Conservation (phyloP, 768 basidiomycete species). For the Rubroboletus satanas region DNA sequence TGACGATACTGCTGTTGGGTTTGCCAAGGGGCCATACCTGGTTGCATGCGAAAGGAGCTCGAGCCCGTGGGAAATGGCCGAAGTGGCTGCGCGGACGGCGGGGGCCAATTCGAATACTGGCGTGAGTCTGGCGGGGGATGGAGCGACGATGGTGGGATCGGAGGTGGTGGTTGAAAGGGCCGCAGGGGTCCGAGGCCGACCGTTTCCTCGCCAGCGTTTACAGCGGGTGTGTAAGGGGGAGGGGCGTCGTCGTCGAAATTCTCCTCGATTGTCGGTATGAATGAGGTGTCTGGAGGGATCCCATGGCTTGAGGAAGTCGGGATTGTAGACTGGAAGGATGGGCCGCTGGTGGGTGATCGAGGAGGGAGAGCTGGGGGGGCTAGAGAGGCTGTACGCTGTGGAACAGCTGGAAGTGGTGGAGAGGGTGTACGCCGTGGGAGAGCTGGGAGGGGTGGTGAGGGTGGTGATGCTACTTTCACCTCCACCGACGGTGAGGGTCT, state of each 20-base stretch:
- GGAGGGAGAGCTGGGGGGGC: slow-evolving; percentile 3
- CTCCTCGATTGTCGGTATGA: neutral
- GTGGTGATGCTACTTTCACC: neutral
- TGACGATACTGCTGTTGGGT: slow-evolving; percentile 16
- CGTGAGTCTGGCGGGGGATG: neutral
- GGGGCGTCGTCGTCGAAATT: slow-evolving; percentile 55
- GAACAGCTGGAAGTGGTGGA: neutral
- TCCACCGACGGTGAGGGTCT: neutral
- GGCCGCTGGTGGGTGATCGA: neutral
- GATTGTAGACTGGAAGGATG: neutral
- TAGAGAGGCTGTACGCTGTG: neutral
- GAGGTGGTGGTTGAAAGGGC: slow-evolving; percentile 52
- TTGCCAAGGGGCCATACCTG: slow-evolving; percentile 20
- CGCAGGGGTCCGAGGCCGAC: slow-evolving; percentile 59
- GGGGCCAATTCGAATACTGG: neutral
- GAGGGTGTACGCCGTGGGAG: slow-evolving; percentile 4
- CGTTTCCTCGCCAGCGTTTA: slow-evolving; percentile 59
- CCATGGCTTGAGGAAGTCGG: neutral
- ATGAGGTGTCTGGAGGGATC: neutral
- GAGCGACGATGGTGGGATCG: neutral
- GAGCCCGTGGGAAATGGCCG: neutral
- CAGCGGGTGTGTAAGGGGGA: slow-evolving; percentile 63
- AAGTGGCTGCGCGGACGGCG: neutral
- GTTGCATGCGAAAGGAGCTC: slow-evolving; percentile 7
- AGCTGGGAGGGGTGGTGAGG: slow-evolving; percentile 6